A percentile compares a stretch with the other conserved stretches of the same genome.
Evolutionary conservation across 1,284 basidiomycete species (phyloP).

Genomic region (Cutaneotrichosporon sp.): DNA sequence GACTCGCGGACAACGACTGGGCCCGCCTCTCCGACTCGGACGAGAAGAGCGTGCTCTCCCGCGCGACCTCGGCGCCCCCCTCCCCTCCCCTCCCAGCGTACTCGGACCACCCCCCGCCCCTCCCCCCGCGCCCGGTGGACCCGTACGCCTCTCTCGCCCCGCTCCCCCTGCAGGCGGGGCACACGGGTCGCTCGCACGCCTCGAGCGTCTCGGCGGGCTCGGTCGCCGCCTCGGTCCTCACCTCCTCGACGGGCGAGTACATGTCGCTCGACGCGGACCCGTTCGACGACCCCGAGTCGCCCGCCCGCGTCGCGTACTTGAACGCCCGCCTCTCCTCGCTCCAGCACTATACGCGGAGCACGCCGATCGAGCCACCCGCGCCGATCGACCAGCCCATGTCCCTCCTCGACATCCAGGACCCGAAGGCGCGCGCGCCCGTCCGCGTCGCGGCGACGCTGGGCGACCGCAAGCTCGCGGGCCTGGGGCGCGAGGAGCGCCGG

Average conservation of each 20-base stretch:
- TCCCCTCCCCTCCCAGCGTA: not conserved
- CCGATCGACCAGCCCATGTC: conserved; percentile 1
- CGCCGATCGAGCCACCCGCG: not conserved
- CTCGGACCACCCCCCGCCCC: not conserved
- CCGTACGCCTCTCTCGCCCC: not conserved
- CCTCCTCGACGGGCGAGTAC: not conserved
- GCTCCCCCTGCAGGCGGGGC: not conserved
- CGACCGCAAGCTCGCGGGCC: not conserved
- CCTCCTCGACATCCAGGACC: conserved; percentile 9
- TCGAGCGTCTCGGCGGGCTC: too few species aligned
- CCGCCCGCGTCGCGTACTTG: conserved; percentile 2
- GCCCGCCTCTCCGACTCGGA: not conserved
- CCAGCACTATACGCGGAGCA: not conserved
- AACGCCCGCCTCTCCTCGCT: conserved; percentile 1
- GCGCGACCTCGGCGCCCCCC: not conserved
- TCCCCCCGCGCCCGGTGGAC: not conserved
- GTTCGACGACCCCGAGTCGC: conserved; percentile 8
- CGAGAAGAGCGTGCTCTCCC: not conserved
- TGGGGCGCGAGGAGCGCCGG: not conserved
- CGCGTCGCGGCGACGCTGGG: not conserved
- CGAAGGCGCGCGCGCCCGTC: conserved; percentile 4
- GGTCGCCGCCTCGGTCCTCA: not conserved
- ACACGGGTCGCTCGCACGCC: too few species aligned
- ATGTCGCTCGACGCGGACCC: conserved; percentile 7
- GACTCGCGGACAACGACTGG: not conserved